Base-by-base conservation (phyloP, 78 protist genomes). In the Monosiga brevicollis region DNA sequence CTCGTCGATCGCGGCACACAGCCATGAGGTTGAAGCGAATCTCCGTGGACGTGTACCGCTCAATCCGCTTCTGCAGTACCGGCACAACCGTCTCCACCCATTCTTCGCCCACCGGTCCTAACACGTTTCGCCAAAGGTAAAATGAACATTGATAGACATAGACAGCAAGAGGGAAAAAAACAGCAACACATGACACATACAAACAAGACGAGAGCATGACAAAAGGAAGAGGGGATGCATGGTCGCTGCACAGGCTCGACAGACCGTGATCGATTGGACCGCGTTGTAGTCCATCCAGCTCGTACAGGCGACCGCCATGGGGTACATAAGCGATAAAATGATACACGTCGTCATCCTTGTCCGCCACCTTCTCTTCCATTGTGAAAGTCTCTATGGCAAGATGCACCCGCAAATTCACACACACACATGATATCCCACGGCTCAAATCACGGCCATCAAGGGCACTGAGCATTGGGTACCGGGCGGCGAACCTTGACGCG, bases 251-350 rank as follows among this genome's bases (percentile, higher is more conserved):
- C n/a, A n/a, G n/a, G n/a, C n/a, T n/a, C n/a, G n/a, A n/a, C n/a
- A n/a, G n/a, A n/a, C 93, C 96, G 35, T 82, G 54, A 34, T 77
- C 42, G 37, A 91, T 82, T 6, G 99, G 98, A 0, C 98, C 98
- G 41, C 23, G 25, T 80, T 93, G 81, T 6, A 97, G 87, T 0
- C 99, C 99, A 82, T 97, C 99, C 25, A 97, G 87, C 87, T 97
- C 98, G 83, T 93, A 97, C 15, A 97, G 76, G n/a, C 71, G 79
- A n/a, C 95, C 96, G 41, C 85, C 79, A 29, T 86, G 36, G 29
- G 96, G 98, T 9, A 95, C 84, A 79, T 87, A 95, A 49, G 91
- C 77, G 24, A 94, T 89, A 82, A 96, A 96, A 86, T 96, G 98
- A 83, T 83, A 96, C 37, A 82, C 87, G 20, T 94, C 96, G 55